Base-by-base conservation (phyloP, 805 yeast genomes). In the Wickerhamiella azyma region DNA sequence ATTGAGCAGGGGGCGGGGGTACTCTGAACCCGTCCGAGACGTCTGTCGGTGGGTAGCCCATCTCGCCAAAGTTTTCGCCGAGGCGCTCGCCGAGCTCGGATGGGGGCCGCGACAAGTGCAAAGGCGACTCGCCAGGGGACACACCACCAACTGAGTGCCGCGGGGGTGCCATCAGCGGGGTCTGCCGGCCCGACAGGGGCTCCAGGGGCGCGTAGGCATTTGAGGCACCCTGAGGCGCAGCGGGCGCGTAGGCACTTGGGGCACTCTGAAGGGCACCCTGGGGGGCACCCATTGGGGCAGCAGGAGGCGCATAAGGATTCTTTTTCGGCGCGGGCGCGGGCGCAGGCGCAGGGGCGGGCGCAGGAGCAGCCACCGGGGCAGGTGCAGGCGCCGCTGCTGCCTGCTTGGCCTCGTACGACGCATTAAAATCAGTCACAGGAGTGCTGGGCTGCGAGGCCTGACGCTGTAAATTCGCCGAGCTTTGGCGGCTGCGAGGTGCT, bases 291-390 rank as follows among this genome's bases (percentile, higher is more conserved):
- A n/a, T n/a, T 26, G 6, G 9, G 13, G 29, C 29, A 9, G 5
- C 9, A 3, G 39, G 10, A 3, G 36, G 46, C 3, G 46, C 33
- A 19, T 36, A 43, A 6, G 28, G 39, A 21, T 18, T 29, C 13
- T 18, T 26, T 28, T 21, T 35, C 2, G 38, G 41, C 13, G 18
- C 35, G 5, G 39, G 24, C 14, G 13, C 18, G 2, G 21, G 38
- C 9, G 14, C 26, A 33, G 19, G 43, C 16, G 42, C 26, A 24
- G 21, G 43, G 13, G 42, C 39, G 10, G 48, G 37, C 28, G 29
- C 47, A 5, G 38, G 40, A 9, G 44, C 41, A 4, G 49, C 43
- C 19, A 30, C 41, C n/a, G 39, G 43, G 21, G 41, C 47, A 24
- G 24, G 39, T 3, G 43, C 43, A 18, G 46, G 41, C 9, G 42